A percentile compares a stretch with the other conserved stretches of the same genome.
These are phyloP conservation scores for Asterochloris sp. DNA, from an alignment of 139 green algal genomes.

Conservation along the genomic window DNA sequence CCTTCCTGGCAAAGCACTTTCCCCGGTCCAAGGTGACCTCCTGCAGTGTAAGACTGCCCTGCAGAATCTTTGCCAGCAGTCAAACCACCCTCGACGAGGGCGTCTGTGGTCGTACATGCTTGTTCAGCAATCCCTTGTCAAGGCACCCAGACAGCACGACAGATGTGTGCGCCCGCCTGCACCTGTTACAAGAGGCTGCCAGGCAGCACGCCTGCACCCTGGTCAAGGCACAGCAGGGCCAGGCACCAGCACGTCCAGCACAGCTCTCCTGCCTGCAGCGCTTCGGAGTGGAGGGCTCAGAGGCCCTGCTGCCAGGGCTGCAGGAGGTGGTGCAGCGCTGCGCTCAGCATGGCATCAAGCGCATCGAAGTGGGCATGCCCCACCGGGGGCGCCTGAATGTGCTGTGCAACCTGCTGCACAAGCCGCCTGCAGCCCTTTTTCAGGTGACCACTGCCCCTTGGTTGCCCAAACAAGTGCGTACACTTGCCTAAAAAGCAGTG, in stretches of 20 bases:
- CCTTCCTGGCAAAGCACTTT: slow-evolving; percentile 55
- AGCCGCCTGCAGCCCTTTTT: slow-evolving; percentile 31
- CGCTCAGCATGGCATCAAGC: slow-evolving; percentile 28
- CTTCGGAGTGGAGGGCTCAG: slow-evolving; percentile 67
- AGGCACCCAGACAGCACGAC: not conserved
- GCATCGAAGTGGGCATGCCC: slow-evolving; percentile 38
- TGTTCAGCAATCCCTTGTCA: not conserved
- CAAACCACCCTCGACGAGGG: not conserved
- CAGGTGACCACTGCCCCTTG: too few relatives aligned
- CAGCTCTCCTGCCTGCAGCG: slow-evolving; percentile 22
- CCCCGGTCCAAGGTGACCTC: slow-evolving; percentile 44
- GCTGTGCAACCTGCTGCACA: slow-evolving; percentile 63
- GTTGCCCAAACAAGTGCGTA: too few relatives aligned
- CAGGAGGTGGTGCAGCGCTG: slow-evolving; percentile 31
- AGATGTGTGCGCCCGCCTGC: not conserved
- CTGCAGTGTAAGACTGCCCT: not conserved
- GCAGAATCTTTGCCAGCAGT: not conserved
- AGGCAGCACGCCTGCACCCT: not conserved
- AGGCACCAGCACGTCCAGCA: not conserved
- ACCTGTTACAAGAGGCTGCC: not conserved
- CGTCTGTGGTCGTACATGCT: not conserved
- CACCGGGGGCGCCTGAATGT: slow-evolving; percentile 70
- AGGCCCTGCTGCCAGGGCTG: slow-evolving; percentile 54
- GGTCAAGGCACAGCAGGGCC: not conserved
- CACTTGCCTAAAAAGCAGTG: too few relatives aligned